phyloP scores from a whole-genome alignment of 805 yeast species.

The Kodamaea nitidulidarum region DNA sequence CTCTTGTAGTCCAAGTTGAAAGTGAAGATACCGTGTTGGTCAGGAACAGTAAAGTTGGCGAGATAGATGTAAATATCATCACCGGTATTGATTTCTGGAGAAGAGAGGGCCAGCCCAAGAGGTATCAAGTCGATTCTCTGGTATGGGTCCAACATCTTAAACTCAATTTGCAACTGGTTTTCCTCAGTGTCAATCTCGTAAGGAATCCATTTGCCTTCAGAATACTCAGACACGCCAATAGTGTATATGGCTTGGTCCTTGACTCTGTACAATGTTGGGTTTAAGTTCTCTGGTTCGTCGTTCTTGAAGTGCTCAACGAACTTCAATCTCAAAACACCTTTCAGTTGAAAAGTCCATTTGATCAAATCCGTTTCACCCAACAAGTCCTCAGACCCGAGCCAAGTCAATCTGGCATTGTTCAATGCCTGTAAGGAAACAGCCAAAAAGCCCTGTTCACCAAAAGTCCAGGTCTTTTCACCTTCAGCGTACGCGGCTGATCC shows the following conservation, averaged over 20 bases:
- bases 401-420: conserved; percentile 69
- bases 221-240: conserved; percentile 45
- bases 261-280: conserved; percentile 57
- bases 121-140: conserved; percentile 66
- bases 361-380: conserved; percentile 31
- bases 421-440: conserved; percentile 77
- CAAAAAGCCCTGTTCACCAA: conserved; percentile 74
- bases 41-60: conserved; percentile 71
- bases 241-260: conserved; percentile 64
- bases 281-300: conserved; percentile 39
- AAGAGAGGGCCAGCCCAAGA: conserved; percentile 33
- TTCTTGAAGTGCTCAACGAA: conserved; percentile 53
- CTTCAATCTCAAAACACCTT: conserved; percentile 55
- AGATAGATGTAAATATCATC: conserved; percentile 48
- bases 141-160: conserved; percentile 92
- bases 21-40: conserved; percentile 95
- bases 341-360: conserved; percentile 72
- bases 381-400: conserved; percentile 72
- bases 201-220: conserved; percentile 64
- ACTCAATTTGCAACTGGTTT: conserved; percentile 73
- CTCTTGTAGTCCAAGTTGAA: conserved; percentile 75
- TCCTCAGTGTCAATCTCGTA: conserved; percentile 35
- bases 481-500: conserved; percentile 37
- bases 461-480: conserved; percentile 60
- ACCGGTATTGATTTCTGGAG: conserved; percentile 27